Percentiles rank a stretch among this genome's conserved stretches.
Conservation (phyloP, 2,329 filamentous ascomycete genomes). For the Aspergillus texensis region DNA sequence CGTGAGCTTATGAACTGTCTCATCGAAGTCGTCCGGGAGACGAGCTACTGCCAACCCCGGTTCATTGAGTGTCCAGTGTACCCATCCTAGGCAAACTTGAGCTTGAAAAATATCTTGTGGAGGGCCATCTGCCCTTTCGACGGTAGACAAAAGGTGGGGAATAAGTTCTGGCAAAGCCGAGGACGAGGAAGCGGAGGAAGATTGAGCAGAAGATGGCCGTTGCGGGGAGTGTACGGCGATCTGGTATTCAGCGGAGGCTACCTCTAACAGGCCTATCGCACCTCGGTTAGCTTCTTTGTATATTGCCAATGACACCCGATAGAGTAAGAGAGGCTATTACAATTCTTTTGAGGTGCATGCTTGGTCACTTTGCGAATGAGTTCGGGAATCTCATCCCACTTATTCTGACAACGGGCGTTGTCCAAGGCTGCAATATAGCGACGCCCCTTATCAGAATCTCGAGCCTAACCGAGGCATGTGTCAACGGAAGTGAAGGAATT, state of each 20-base stretch:
- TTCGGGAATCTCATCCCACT: conserved; percentile 85
- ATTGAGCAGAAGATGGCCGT: conserved; percentile 32
- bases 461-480: conserved; percentile 34
- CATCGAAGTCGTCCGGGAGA: conserved; percentile 66
- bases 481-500: not conserved
- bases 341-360: conserved; percentile 82
- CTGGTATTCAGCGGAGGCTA: conserved; percentile 69
- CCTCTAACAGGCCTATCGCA: conserved; percentile 66
- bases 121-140: conserved; percentile 59
- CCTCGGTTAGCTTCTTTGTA: not conserved
- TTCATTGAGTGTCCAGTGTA: conserved; percentile 77
- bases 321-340: conserved; percentile 55
- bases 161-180: conserved; percentile 48
- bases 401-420: conserved; percentile 81
- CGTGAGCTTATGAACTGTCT: conserved; percentile 57
- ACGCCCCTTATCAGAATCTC: conserved; percentile 72
- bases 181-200: conserved; percentile 40
- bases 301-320: conserved; percentile 4
- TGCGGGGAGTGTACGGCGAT: conserved; percentile 58
- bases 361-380: conserved; percentile 91
- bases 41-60: conserved; percentile 62
- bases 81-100: conserved; percentile 79
- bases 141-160: conserved; percentile 49
- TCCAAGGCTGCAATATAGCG: conserved; percentile 84
- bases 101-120: conserved; percentile 72